Conservation (phyloP, 2,329 filamentous ascomycete genomes). For the Aspergillus ibericus region DNA sequence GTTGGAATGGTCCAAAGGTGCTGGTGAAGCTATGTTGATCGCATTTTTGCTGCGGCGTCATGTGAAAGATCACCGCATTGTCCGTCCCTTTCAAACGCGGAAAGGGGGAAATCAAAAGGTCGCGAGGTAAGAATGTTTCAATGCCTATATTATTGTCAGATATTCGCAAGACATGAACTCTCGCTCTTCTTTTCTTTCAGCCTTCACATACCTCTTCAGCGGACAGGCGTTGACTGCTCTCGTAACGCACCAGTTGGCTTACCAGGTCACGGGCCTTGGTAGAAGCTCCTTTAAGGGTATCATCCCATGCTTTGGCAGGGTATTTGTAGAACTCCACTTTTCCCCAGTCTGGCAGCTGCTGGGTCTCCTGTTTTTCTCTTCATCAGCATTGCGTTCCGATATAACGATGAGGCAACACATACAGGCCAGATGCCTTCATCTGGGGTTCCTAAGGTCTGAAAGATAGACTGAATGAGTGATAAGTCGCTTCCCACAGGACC, state of each 20-base stretch:
- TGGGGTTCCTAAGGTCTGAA: constrained; percentile 86
- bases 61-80: neutral
- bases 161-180: neutral
- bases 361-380: constrained; percentile 30
- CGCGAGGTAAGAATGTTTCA: constrained; percentile 42
- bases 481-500: constrained; percentile 90
- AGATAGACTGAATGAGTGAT: constrained; percentile 86
- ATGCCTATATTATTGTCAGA: constrained; percentile 28
- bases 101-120: neutral
- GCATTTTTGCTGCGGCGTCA: neutral
- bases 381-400: constrained; percentile 2
- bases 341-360: constrained; percentile 77
- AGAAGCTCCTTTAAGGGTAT: constrained; percentile 64
- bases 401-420: constrained; percentile 26
- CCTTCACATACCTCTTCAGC: constrained; percentile 59
- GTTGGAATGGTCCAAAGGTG: neutral
- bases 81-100: neutral
- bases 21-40: neutral
- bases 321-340: constrained; percentile 80
- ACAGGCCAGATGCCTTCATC: constrained; percentile 79
- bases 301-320: constrained; percentile 65
- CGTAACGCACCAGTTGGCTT: constrained; percentile 67
- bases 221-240: constrained; percentile 65
- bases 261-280: constrained; percentile 65
- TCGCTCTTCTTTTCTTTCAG: neutral